Conservation (phyloP, 2,329 filamentous ascomycete genomes). For the Aspergillus proliferans region DNA sequence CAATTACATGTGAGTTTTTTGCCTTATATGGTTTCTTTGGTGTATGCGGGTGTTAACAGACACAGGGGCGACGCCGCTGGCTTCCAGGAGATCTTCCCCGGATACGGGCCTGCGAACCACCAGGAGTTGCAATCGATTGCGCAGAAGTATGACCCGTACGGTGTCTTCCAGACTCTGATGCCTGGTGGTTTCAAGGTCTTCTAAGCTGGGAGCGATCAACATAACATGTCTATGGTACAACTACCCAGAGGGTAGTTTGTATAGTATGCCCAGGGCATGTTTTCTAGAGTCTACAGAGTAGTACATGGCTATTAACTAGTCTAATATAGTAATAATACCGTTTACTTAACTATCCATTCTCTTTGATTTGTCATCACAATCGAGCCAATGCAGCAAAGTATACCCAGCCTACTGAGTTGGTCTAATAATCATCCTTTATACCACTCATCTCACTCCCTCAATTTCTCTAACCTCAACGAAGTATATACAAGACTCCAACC, state of each 20-base stretch:
- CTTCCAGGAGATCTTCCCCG: conserved; percentile 31
- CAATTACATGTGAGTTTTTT: conserved; percentile 23
- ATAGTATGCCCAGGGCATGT: too few relatives aligned
- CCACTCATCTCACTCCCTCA: background rate
- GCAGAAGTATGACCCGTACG: conserved; percentile 31
- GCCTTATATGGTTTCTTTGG: background rate
- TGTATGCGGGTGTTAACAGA: background rate
- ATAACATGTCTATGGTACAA: background rate
- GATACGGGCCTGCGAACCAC: conserved; percentile 31
- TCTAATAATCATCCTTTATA: background rate
- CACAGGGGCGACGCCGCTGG: conserved; percentile 20
- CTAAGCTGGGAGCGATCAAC: conserved; percentile 1
- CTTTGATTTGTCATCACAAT: background rate
- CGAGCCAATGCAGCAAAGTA: background rate
- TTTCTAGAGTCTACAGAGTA: too few relatives aligned
- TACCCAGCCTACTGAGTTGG: too few relatives aligned
- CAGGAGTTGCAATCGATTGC: conserved; percentile 24
- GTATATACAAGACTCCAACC: background rate
- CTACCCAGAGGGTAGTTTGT: too few relatives aligned
- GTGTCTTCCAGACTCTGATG: conserved; percentile 33
- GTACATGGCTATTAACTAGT: too few relatives aligned
- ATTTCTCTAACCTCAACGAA: background rate
- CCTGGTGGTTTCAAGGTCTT: conserved; percentile 37
- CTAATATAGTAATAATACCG: too few relatives aligned
- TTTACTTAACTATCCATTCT: too few relatives aligned